Base-by-base conservation (phyloP, 106 monocot species). In the Cymbidium sinense region DNA sequence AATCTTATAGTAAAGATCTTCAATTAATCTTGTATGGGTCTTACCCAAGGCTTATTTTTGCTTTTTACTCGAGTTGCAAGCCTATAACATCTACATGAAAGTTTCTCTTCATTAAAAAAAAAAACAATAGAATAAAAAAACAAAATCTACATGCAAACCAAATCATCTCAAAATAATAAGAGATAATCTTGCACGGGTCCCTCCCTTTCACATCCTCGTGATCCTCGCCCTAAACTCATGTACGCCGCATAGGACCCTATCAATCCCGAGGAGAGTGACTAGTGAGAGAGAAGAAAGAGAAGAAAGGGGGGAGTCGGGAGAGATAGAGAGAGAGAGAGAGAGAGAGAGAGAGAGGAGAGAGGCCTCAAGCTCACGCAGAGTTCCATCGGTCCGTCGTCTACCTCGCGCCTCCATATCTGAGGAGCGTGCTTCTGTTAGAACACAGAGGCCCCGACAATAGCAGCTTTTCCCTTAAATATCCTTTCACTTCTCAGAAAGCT, bases 381-480 rank as follows among this genome's bases (percentile, higher is more conserved):
- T 21, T 44, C 71, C 33, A 11, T 47, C 11, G 36, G 18, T 71
- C 35, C 74, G 12, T 25, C 25, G 25, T 43, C 41, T 44, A 28
- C 74, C n/a, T 43, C 43, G 11, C 74, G 71, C 71, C 37, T 71
- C 71, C 71, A 71, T 71, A 36, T 71, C 71, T 71, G 36, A 71
- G 71, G 21, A 71, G 71, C 71, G 71, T 74, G 74, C 74, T 67
- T 74, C 20, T 74, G 44, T 74, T 74, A 44, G 13, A 44, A 74
- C 44, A 44, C 25, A 39, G 44, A 74, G 27, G 27, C 15, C 74
- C 74, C 74, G 74, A 74, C 74, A 44, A 15, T 12, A 17, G 3
- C 74, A 74, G 74, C 74, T 74, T 74, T 74, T 74, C 44, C 74
- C 74, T 74, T 74, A 43, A 74, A 44, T 74, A 19, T 44, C 74